phyloP scores from a whole-genome alignment of 2,329 filamentous ascomycete species.

The Phialemoniopsis sp. region DNA sequence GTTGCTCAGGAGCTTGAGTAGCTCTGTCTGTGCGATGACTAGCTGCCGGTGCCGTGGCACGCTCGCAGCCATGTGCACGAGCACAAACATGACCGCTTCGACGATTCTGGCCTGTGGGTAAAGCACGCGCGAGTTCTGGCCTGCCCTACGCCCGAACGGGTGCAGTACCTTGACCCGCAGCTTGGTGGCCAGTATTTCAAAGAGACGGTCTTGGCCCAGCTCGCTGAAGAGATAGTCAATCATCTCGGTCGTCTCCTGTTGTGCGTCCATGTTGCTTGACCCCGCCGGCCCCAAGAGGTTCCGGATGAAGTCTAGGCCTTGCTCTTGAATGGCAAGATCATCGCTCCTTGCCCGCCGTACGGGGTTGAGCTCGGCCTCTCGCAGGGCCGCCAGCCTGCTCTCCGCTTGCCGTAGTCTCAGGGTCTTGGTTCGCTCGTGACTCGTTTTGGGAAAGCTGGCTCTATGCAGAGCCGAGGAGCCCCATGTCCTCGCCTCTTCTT shows the following conservation, averaged over 20 bases:
- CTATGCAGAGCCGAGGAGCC: conserved; percentile 9
- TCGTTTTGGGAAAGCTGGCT: conserved; percentile 8
- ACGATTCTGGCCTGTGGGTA: conserved; percentile 67
- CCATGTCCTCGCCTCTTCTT: conserved; percentile 28
- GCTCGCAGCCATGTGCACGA: conserved; percentile 86
- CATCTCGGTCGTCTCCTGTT: conserved; percentile 60
- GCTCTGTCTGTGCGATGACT: conserved; percentile 69
- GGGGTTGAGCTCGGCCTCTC: conserved; percentile 66
- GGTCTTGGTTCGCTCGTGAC: conserved; percentile 22
- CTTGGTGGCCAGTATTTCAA: conserved; percentile 77
- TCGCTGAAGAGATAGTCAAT: conserved; percentile 78
- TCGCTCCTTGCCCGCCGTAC: conserved; percentile 67
- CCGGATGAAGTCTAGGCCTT: conserved; percentile 82
- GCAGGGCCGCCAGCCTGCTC: conserved; percentile 42
- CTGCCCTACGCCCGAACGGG: conserved; percentile 41
- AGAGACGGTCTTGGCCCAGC: conserved; percentile 73
- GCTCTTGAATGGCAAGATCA: conserved; percentile 83
- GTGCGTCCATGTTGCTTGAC: conserved; percentile 40
- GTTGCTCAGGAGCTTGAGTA: conserved; percentile 68
- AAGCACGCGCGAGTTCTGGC: conserved; percentile 37
- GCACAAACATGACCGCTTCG: conserved; percentile 71
- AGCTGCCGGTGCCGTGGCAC: conserved; percentile 72
- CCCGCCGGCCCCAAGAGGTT: conserved; percentile 65
- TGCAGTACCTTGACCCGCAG: conserved; percentile 59
- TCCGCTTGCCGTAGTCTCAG: conserved; percentile 44